A percentile compares a stretch with the other conserved stretches of the same genome.
Evolutionary conservation across 2,329 filamentous ascomycete species (phyloP).

Genomic region (Nannizziopsis arthrosporioides): DNA sequence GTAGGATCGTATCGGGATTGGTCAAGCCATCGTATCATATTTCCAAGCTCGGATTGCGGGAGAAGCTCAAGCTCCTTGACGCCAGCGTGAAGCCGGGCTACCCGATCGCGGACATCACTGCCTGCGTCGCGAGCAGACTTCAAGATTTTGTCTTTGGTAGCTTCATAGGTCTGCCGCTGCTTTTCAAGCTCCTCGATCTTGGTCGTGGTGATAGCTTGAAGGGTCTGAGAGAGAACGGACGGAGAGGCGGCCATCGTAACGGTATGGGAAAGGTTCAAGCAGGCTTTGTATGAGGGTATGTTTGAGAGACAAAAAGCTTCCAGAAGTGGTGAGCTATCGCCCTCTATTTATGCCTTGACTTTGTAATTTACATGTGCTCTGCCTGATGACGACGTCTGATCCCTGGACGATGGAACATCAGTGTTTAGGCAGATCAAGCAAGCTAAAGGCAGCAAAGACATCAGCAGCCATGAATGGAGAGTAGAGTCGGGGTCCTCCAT

Average conservation of each 20-base stretch:
- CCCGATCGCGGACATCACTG: conserved; percentile 8
- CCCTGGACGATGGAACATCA: too few relatives aligned
- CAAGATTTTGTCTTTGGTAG: conserved; percentile 15
- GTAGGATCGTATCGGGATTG: conserved; percentile 31
- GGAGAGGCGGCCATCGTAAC: conserved; percentile 13
- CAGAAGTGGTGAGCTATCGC: too few relatives aligned
- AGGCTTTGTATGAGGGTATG: neutral
- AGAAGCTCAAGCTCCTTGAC: conserved; percentile 14
- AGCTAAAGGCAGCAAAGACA: too few relatives aligned
- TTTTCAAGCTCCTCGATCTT: conserved; percentile 23
- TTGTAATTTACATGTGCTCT: too few relatives aligned
- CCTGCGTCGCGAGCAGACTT: conserved; percentile 6
- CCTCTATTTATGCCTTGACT: too few relatives aligned
- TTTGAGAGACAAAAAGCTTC: neutral
- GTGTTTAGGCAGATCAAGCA: too few relatives aligned
- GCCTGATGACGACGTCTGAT: too few relatives aligned
- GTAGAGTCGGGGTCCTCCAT: too few relatives aligned
- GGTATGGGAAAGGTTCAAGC: neutral
- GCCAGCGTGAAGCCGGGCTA: conserved; percentile 10
- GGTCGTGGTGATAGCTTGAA: conserved; percentile 14
- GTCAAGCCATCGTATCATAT: conserved; percentile 28
- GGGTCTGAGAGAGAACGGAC: conserved; percentile 14
- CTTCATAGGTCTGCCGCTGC: conserved; percentile 14
- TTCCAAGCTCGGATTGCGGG: conserved; percentile 16
- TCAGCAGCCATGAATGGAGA: too few relatives aligned